Percentiles rank a stretch among this genome's conserved stretches.
phyloP scores from a whole-genome alignment of 345 rosid genomes.

The Ceriops decandra region DNA sequence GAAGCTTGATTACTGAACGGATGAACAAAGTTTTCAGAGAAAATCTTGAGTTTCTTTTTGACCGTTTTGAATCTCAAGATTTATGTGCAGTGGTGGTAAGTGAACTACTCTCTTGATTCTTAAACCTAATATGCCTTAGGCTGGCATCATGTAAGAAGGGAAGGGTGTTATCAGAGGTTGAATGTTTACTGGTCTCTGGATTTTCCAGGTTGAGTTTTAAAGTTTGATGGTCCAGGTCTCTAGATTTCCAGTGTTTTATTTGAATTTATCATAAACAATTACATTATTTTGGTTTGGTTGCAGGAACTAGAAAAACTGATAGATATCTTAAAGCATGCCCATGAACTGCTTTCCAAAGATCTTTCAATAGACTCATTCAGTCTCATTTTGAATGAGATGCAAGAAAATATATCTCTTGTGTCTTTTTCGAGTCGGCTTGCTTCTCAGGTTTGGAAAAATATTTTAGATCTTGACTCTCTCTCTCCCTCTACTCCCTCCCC shows the following conservation, averaged over 20 bases:
- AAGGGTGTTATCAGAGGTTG: not conserved
- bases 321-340: slow-evolving; percentile 71
- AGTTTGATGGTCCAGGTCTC: too few relatives aligned
- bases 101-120: slow-evolving; percentile 1
- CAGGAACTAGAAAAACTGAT: slow-evolving; percentile 92
- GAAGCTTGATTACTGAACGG: slow-evolving; percentile 82
- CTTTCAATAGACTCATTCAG: slow-evolving; percentile 72
- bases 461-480: not conserved
- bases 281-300: slow-evolving; percentile 20
- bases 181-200: not conserved
- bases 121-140: not conserved
- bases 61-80: slow-evolving; percentile 95
- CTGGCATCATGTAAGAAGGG: not conserved
- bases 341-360: slow-evolving; percentile 75
- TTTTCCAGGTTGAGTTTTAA: too few relatives aligned
- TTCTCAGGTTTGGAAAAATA: slow-evolving; percentile 66
- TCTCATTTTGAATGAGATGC: slow-evolving; percentile 93
- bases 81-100: slow-evolving; percentile 88
- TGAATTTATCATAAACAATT: not conserved
- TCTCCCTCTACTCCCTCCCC: not conserved
- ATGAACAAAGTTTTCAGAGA: slow-evolving; percentile 95
- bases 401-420: slow-evolving; percentile 89
- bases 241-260: too few relatives aligned
- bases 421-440: slow-evolving; percentile 96
- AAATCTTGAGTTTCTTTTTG: slow-evolving; percentile 91